Base-by-base conservation (phyloP, 2,329 filamentous ascomycete species). In the Ceratocystis diversiconidia region DNA sequence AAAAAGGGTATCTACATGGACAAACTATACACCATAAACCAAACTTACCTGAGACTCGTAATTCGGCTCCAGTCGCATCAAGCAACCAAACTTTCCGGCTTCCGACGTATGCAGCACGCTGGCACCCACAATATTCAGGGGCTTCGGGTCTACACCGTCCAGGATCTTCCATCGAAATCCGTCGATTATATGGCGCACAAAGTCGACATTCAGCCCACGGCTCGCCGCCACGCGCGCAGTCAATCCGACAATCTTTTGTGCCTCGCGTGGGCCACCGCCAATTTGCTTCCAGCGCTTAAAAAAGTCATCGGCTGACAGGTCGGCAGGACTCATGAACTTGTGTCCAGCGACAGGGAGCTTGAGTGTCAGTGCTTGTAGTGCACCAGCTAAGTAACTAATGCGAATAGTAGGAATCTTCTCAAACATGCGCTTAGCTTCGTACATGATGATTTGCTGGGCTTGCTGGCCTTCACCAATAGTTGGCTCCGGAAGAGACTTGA, bases 281-380 rank as follows among this genome's bases (percentile, higher is more conserved):
- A 99, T 97, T 76, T 99, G 94, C 80, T 96, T 95, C 94, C 94
- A 99, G 63, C 95, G 82, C 80, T 95, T 96, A 83, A 99, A 99
- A 76, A 97, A 99, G 73, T 99, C 94, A 63, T 99, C 94, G 0
- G 87, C 85, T 5, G 84, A 84, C 48, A 99, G 79, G 66, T 94
- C 87, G 0, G 94, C 92, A 0, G 89, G 85, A 69, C 96, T 92
- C 91, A 97, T 96, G 73, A 96, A 99, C 74, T 96, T 96, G 76
- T 97, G 92, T 64, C 92, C 83, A 0, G 89, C 79, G 3, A 99
- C 83, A 0, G 94, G 94, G 3, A 99, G 80, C 74, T 95, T 92
- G 50, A 99, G 79, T 0, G 94, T 99, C 48, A 97, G 79, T 1
- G 90, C 92, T 75, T 99, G 94, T 66, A 99, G 78, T 1, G 94